A percentile compares a stretch with the other conserved stretches of the same genome.
phyloP scores from a whole-genome alignment of 2,329 filamentous ascomycete genomes.

The Pseudogymnoascus sp. region DNA sequence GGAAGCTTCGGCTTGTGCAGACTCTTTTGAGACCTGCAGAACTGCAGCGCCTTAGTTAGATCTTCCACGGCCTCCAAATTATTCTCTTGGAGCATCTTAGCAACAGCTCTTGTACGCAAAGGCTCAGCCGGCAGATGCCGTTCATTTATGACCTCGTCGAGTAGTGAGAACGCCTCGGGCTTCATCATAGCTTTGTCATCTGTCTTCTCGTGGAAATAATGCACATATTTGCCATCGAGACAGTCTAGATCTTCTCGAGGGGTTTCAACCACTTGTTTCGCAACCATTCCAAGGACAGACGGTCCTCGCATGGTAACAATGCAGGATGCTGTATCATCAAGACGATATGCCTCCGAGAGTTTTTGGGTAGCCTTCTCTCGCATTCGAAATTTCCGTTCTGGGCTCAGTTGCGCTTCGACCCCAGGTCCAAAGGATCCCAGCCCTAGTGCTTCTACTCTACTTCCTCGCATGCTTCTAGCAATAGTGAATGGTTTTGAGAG shows the following conservation, averaged over 20 bases:
- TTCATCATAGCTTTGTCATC: constrained; percentile 67
- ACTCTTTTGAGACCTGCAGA: constrained; percentile 31
- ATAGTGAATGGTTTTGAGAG: constrained; percentile 50
- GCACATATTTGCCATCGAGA: constrained; percentile 75
- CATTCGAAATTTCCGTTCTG: constrained; percentile 72
- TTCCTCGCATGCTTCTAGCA: constrained; percentile 43
- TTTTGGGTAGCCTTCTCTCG: constrained; percentile 74
- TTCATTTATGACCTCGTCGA: constrained; percentile 62
- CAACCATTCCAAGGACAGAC: constrained; percentile 70
- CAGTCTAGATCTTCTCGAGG: constrained; percentile 54
- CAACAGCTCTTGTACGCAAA: constrained; percentile 66
- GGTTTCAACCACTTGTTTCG: constrained; percentile 59
- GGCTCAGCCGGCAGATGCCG: constrained; percentile 59
- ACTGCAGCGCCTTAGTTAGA: constrained; percentile 58
- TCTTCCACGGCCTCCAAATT: constrained; percentile 63
- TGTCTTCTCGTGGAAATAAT: constrained; percentile 90
- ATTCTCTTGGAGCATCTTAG: constrained; percentile 70
- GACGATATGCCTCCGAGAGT: constrained; percentile 67
- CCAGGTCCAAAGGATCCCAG: constrained; percentile 47
- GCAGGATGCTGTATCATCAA: constrained; percentile 78
- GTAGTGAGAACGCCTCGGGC: constrained; percentile 58
- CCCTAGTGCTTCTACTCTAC: constrained; percentile 45
- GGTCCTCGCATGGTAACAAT: constrained; percentile 79
- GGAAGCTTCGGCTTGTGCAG: constrained; percentile 33
- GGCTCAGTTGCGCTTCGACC: constrained; percentile 61